phyloP scores from a whole-genome alignment of 2,329 filamentous ascomycete genomes.

The Cladophialophora psammophila region DNA sequence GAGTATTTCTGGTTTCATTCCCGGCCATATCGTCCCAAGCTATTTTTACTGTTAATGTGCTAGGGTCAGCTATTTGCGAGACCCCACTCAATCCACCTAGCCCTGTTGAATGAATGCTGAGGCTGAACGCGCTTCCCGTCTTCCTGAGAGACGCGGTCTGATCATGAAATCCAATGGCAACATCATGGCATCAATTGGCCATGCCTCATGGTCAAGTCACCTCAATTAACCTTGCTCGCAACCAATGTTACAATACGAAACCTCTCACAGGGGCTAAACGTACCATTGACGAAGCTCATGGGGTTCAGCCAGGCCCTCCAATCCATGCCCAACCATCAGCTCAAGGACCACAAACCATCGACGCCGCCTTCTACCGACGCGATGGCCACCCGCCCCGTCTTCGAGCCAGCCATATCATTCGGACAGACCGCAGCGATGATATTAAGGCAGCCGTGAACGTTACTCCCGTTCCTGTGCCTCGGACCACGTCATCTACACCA shows the following conservation, averaged over 20 bases:
- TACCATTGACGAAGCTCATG: conserved; percentile 39
- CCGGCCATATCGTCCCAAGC: not conserved
- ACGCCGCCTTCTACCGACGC: not conserved
- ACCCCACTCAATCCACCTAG: not conserved
- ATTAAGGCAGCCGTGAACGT: not conserved
- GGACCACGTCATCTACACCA: conserved; percentile 40
- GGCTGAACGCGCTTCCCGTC: not conserved
- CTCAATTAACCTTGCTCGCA: conserved; percentile 52
- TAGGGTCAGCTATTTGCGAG: not conserved
- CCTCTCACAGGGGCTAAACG: conserved; percentile 61
- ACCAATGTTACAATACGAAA: conserved; percentile 50
- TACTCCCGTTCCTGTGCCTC: conserved; percentile 4
- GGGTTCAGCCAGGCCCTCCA: not conserved
- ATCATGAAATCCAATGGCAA: conserved; percentile 18
- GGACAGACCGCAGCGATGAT: not conserved
- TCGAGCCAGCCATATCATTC: conserved; percentile 27
- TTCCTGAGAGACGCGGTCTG: not conserved
- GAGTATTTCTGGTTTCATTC: not conserved
- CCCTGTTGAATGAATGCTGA: not conserved
- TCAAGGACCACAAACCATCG: not conserved
- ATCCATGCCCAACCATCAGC: not conserved
- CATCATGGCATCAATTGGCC: conserved; percentile 29
- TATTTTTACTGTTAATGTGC: not conserved
- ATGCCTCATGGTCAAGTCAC: conserved; percentile 63
- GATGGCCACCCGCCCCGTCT: conserved; percentile 17